These are phyloP conservation scores for Trichothecium roseum DNA, from an alignment of 2,329 filamentous ascomycete species.

Conservation along the genomic window DNA sequence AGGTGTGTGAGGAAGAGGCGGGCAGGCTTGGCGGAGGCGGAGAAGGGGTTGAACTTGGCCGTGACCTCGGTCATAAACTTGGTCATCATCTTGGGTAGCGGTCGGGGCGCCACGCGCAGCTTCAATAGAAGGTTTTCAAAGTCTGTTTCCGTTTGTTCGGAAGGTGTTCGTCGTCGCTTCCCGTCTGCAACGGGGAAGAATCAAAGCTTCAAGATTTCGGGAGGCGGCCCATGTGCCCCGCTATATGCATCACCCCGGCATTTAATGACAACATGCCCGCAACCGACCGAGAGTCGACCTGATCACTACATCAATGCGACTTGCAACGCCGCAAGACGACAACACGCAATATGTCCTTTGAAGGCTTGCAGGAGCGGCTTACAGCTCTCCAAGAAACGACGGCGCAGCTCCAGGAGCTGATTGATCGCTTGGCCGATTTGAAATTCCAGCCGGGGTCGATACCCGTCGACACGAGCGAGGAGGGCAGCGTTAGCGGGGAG, in stretches of 20 bases:
- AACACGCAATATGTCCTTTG: conserved; percentile 36
- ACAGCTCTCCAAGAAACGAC: conserved; percentile 50
- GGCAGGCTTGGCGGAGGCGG: conserved; percentile 64
- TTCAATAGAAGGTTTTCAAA: not conserved
- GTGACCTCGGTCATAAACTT: conserved; percentile 77
- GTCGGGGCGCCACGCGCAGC: not conserved
- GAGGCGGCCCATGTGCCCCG: not conserved
- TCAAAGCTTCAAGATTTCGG: not conserved
- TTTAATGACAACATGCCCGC: conserved; percentile 1
- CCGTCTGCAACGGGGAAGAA: not conserved
- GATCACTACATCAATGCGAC: not conserved
- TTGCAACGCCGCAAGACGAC: not conserved
- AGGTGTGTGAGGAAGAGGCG: conserved; percentile 81
- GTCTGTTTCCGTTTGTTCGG: too few relatives aligned
- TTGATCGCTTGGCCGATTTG: conserved; percentile 47
- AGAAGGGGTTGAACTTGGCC: conserved; percentile 90
- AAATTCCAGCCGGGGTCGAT: conserved; percentile 49
- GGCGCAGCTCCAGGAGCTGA: conserved; percentile 45
- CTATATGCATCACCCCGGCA: conserved; percentile 3
- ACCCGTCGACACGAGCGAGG: conserved; percentile 36
- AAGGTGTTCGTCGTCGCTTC: too few relatives aligned
- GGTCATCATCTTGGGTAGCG: conserved; percentile 57
- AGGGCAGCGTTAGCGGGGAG: conserved; percentile 53
- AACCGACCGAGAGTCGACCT: not conserved
- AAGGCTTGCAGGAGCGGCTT: conserved; percentile 52